Conservation (phyloP, 352 stramenopile species). For the Phytopythium cucurbitacearum region DNA sequence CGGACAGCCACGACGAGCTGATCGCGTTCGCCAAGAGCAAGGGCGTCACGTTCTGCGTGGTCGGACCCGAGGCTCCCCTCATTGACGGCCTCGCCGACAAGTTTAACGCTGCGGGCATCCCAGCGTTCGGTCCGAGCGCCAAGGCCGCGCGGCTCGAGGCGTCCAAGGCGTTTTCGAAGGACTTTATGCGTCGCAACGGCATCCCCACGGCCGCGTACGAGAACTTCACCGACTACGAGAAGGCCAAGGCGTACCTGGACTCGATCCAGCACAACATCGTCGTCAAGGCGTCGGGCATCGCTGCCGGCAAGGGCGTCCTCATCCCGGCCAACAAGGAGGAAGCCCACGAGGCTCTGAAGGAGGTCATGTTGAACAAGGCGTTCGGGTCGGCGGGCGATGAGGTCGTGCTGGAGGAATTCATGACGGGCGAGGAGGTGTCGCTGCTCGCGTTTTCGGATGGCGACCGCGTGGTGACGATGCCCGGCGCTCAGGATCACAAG, state of each 20-base stretch:
- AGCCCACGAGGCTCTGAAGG: slow-evolving; percentile 89
- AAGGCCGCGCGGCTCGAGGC: slow-evolving; percentile 96
- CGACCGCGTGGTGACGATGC: slow-evolving; percentile 94
- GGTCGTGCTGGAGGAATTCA: slow-evolving; percentile 98
- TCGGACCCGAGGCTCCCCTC: slow-evolving; percentile 96
- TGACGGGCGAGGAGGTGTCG: slow-evolving; percentile 97
- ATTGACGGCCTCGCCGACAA: slow-evolving; percentile 96
- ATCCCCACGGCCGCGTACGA: slow-evolving; percentile 97
- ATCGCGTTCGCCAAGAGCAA: slow-evolving; percentile 84
- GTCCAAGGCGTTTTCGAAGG: slow-evolving; percentile 98
- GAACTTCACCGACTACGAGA: slow-evolving; percentile 94
- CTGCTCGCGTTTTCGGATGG: slow-evolving; percentile 98
- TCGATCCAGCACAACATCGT: slow-evolving; percentile 94
- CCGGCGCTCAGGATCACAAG: slow-evolving; percentile 99
- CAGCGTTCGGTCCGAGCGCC: slow-evolving; percentile 95
- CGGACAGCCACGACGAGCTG: slow-evolving; percentile 58
- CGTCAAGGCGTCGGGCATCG: slow-evolving; percentile 99
- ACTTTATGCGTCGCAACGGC: slow-evolving; percentile 97
- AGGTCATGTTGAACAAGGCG: slow-evolving; percentile 97
- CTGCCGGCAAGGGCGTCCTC: slow-evolving; percentile 98
- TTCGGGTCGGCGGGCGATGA: slow-evolving; percentile 95
- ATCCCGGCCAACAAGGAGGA: slow-evolving; percentile 93
- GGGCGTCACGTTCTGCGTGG: slow-evolving; percentile 93
- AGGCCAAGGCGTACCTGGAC: slow-evolving; percentile 91
- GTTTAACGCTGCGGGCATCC: slow-evolving; percentile 89